Percentiles rank a stretch among this genome's conserved stretches.
phyloP scores from a whole-genome alignment of 176 grass and related monocot species.

The Themeda triandra region DNA sequence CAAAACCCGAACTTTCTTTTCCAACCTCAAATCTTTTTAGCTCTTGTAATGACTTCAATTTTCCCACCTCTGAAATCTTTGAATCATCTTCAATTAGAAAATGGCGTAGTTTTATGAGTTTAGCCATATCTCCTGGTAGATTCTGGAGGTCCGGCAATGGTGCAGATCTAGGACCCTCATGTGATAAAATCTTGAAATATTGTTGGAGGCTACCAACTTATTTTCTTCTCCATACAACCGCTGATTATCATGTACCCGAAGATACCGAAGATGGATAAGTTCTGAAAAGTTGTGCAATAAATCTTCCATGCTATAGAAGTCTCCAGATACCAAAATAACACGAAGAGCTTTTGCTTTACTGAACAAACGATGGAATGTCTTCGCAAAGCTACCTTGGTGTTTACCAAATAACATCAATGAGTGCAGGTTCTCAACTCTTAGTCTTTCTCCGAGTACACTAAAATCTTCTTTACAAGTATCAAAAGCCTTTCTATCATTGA shows the following conservation, averaged over 20 bases:
- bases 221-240: neutral
- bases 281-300: neutral
- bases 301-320: neutral
- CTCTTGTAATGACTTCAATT: neutral
- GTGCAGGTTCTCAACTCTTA: neutral
- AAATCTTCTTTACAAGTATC: neutral
- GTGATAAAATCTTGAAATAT: slow-evolving; percentile 5
- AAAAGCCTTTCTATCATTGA: neutral
- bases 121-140: neutral
- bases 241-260: neutral
- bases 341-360: neutral
- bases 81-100: neutral
- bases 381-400: neutral
- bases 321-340: neutral
- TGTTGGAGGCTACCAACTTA: neutral
- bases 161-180: neutral
- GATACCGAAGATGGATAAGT: slow-evolving; percentile 11
- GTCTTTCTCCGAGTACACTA: neutral
- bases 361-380: neutral
- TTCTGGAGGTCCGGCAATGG: accelerated
- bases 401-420: neutral
- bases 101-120: neutral
- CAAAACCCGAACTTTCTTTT: neutral
- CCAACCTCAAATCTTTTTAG: neutral
- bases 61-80: neutral